Base-by-base conservation (phyloP, 1,284 basidiomycete species). In the Sanguinoderma infundibulare region DNA sequence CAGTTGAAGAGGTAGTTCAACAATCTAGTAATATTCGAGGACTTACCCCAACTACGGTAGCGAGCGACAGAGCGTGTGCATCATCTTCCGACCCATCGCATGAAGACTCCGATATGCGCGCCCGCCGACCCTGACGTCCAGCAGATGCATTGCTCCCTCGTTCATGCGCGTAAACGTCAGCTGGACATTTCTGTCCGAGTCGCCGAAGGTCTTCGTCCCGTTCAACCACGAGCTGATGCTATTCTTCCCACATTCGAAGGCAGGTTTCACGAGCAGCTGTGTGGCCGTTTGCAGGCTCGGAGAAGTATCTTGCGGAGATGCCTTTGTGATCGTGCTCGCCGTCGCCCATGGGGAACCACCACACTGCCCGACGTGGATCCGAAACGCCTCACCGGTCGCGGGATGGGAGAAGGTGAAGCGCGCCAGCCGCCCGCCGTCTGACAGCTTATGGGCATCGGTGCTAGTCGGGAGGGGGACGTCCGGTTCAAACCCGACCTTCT, bases 51-150 rank as follows among this genome's bases (percentile, higher is more conserved):
- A n/a, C 24, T 26, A 46, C 9, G 42, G 42, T 0, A 36, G 20
- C 24, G 34, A 26, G 51, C 32, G 47, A 12, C 6, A 32, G n/a
- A 34, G 22, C 14, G 34, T 55, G n/a, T 46, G 32, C 15, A 35
- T n/a, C 9, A 20, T 5, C 22, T 55, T 22, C 28, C 22, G 26
- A n/a, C 42, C 28, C 15, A 46, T 34, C 14, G 17, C 34, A n/a
- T 46, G 30, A n/a, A 46, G 42, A 26, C 24, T 7, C 6, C 42
- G 12, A 28, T 60, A 57, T 6, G 22, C 52, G 24, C 32, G 50
- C 2, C 61, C 64, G 17, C 61, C 56, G n/a, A 63, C 38, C n/a
- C 59, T 34, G n/a, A 65, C 53, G 22, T 65, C 64, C 1, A 66
- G 53, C 6, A 66, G 46, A 34, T 63, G 59, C 35, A 56, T 49